phyloP scores from a whole-genome alignment of 148 eudicot species.

The Nepenthes mirabilis region DNA sequence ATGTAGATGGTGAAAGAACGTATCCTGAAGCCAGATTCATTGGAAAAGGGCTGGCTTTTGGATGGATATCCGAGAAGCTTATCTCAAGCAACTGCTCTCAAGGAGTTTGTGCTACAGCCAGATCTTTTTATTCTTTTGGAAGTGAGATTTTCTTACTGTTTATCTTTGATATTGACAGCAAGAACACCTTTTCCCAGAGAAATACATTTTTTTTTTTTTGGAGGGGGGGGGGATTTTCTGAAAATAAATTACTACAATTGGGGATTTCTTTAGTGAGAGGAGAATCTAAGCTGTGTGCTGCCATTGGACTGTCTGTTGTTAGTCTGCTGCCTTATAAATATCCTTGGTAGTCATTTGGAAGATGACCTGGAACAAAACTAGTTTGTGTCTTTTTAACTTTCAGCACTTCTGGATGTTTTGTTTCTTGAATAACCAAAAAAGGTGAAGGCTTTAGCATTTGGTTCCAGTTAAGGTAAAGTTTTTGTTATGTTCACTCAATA shows the following conservation, averaged over 20 bases:
- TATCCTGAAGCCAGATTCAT: constrained; percentile 59
- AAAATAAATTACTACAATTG: background rate
- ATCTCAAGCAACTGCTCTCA: constrained; percentile 90
- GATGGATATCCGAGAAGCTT: constrained; percentile 96
- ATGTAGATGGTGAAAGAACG: constrained; percentile 95
- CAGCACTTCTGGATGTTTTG: too few relatives aligned
- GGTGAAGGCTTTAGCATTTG: too few relatives aligned
- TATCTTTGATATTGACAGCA: background rate
- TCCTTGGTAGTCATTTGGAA: background rate
- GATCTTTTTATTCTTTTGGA: constrained; percentile 89
- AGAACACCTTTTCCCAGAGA: too few relatives aligned
- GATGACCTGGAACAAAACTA: too few relatives aligned
- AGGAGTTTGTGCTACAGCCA: constrained; percentile 66
- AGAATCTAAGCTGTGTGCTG: background rate
- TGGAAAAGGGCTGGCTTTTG: constrained; percentile 93
- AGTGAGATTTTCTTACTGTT: constrained; percentile 41
- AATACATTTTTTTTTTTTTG: background rate
- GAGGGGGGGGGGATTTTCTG: too few relatives aligned
- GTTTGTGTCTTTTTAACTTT: too few relatives aligned
- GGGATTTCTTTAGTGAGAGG: background rate
- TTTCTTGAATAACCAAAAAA: too few relatives aligned
- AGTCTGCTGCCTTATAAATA: background rate
- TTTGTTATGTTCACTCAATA: too few relatives aligned
- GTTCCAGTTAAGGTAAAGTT: too few relatives aligned
- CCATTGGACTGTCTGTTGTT: too few relatives aligned